Evolutionary conservation across 2,329 filamentous ascomycete genomes (phyloP).

Genomic region (Hymenoscyphus fraxineus): DNA sequence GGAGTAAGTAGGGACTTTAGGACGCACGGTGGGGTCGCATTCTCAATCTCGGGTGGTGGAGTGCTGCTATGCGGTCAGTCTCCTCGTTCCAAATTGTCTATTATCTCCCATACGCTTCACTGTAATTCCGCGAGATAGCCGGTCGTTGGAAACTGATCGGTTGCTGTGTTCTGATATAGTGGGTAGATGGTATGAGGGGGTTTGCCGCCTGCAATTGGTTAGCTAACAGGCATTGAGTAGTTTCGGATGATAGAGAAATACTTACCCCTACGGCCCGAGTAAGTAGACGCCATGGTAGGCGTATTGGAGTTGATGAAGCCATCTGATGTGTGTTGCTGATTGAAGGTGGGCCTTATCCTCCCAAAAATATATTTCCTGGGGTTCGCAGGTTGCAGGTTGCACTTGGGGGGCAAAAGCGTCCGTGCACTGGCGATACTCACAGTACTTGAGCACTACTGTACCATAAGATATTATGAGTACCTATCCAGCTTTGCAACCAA

Average conservation of each 20-base stretch:
- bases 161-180: constrained; percentile 12
- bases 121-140: constrained; percentile 11
- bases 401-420: neutral
- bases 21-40: constrained; percentile 2
- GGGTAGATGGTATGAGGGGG: constrained; percentile 12
- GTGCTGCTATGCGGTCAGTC: constrained; percentile 7
- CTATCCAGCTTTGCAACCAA: too few relatives aligned
- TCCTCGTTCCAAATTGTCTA: neutral
- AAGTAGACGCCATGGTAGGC: constrained; percentile 27
- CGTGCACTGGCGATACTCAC: neutral
- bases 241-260: neutral
- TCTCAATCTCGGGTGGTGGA: constrained; percentile 2
- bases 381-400: neutral
- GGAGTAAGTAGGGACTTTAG: neutral
- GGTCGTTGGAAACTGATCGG: constrained; percentile 2
- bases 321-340: constrained; percentile 18
- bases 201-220: constrained; percentile 21
- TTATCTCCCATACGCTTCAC: neutral
- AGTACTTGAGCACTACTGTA: too few relatives aligned
- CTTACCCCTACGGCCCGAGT: constrained; percentile 20
- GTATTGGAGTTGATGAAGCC: constrained; percentile 26
- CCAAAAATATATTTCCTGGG: constrained; percentile 18
- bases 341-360: neutral
- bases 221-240: constrained; percentile 4
- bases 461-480: too few relatives aligned